Base-by-base conservation (phyloP, 1,139 yeast genomes). In the Kodamaea alishanica region DNA sequence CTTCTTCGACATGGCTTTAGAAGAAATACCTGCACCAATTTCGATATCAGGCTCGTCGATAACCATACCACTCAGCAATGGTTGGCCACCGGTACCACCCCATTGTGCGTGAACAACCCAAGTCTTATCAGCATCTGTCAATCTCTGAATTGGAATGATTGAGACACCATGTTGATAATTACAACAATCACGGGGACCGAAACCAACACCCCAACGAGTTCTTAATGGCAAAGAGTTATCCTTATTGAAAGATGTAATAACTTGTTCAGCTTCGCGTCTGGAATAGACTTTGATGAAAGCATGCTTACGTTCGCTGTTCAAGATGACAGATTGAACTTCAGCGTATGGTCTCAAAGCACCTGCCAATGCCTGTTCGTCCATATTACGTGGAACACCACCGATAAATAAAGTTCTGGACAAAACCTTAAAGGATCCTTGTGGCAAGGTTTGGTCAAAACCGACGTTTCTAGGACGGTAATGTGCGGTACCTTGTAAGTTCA, bases 171-270 rank as follows among this genome's bases (percentile, higher is more conserved):
- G 83, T 57, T 84, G 92, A 61, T 92, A 92, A 62, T 92, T 94
- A 61, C 96, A 88, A 67, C 97, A 90, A 60, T 92, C 97, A 70
- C 98, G 81, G 38, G 98, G 98, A 4, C 98, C 98, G 58, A 87
- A 92, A 2, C 98, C 98, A 48, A 92, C 97, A 50, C 97, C 98
- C 98, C 98, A 92, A 58, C 97, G 77, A 7, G 95, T 87, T 66
- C 92, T 86, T 57, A 79, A 77, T 36, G 74, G 81, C 50, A 68
- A 75, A 8, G 56, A 70, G 43, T 69, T 67, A 45, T 70, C 76
- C 50, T 69, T 69, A 54, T 70, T 70, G 73, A 81, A 63, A 52
- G 77, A 54, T 62, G 79, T 60, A 70, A 77, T 45, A 23, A 89
- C 90, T 47, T 73, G 77, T 57, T 88, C 96, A 22, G 98, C 98